Base-by-base conservation (phyloP, 2,329 filamentous ascomycete genomes). In the Berkeleyomyces rouxiae region DNA sequence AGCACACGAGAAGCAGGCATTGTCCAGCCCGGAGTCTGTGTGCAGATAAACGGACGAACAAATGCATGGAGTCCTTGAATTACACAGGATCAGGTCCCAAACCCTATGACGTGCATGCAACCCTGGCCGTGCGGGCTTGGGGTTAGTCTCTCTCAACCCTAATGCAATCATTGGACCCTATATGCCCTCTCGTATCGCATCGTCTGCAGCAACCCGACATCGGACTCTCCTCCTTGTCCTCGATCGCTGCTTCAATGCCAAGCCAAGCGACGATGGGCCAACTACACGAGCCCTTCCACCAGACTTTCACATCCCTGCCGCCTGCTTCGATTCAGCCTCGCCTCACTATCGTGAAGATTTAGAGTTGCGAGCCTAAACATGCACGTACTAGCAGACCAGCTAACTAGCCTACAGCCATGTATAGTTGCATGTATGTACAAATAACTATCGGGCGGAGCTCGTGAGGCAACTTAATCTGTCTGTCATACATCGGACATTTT, bases 401-500 rank as follows among this genome's bases (percentile, higher is more conserved):
- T 23, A 23, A 23, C 23, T 23, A 23, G 23, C 1, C 23, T 23
- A 1, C 23, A 23, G 23, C 2, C 23, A 23, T 23, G 23, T 23
- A 23, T 23, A 23, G 23, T 23, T 23, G 23, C 23, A 23, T 23
- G 23, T 23, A 23, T 23, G 23, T 23, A 23, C 23, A 23, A 23
- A 23, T 23, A 23, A 23, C 23, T 23, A 23, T 23, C 23, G 23
- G 2, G 43, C 13, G 43, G 16, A 3, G 43, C 43, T 46, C 43
- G 7, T 46, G 4, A 46, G 43, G 4, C 36, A 39, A 55, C n/a
- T 31, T 23, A 36, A 7, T 31, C 33, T 13, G 23, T 39, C 51
- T 55, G 51, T 55, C 51, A 55, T 55, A 55, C 51, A 55, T 55
- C 51, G 51, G 51, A 37, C 33, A 16, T 39, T 55, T 55, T 55